These are phyloP conservation scores for Glebionis coronaria DNA, from an alignment of 129 eudicot genomes.

Conservation along the genomic window DNA sequence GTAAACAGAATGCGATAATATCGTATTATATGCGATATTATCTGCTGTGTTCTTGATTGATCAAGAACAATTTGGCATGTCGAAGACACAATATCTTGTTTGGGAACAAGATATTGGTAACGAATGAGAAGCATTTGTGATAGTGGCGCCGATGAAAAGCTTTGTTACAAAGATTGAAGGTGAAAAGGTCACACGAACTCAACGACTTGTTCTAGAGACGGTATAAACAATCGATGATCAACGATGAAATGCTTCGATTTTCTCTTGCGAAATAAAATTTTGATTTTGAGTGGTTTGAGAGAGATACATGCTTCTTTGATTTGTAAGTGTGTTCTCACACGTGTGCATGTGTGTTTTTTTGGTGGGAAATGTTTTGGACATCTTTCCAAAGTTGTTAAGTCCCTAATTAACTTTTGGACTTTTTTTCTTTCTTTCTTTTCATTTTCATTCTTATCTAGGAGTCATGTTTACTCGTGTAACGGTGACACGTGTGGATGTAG, in stretches of 20 bases:
- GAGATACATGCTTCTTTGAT: conserved; percentile 41
- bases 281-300: conserved; percentile 47
- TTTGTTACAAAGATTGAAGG: conserved; percentile 16
- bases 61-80: background rate
- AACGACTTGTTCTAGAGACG: background rate
- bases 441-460: conserved; percentile 27
- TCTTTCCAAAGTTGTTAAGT: conserved; percentile 33
- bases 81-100: background rate
- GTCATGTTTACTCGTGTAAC: conserved; percentile 37
- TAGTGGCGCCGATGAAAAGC: conserved; percentile 4
- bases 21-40: background rate
- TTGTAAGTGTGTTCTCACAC: conserved; percentile 35
- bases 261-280: conserved; percentile 8
- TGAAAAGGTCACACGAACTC: background rate
- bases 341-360: conserved; percentile 60
- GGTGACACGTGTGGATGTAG: conserved; percentile 36
- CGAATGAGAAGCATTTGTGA: conserved; percentile 18
- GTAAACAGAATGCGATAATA: background rate
- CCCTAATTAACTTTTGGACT: conserved; percentile 33
- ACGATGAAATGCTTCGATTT: conserved; percentile 22
- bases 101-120: background rate
- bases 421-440: background rate
- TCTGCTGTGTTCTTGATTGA: background rate
- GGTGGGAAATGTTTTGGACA: conserved; percentile 62
- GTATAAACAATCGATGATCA: conserved; percentile 11